Base-by-base conservation (phyloP, 768 basidiomycete species). In the Lentinus tigrinus region DNA sequence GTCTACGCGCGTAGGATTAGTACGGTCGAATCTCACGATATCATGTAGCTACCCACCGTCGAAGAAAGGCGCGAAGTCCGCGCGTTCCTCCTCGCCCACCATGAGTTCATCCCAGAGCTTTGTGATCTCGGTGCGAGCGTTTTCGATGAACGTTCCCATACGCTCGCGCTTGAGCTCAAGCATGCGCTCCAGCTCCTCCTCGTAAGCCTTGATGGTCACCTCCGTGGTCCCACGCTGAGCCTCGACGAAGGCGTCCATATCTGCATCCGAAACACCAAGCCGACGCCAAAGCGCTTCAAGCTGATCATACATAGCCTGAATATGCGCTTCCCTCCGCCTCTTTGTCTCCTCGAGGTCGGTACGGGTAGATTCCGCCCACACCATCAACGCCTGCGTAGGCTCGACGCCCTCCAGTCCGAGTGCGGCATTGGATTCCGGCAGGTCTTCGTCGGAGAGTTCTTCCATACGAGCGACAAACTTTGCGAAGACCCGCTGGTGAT, bases 171-270 rank as follows among this genome's bases (percentile, higher is more conserved):
- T 94, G 50, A 98, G 73, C 65, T 91, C 87, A 21, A 94, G 75
- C 89, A 98, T 95, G 53, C 95, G 81, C 60, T 91, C 91, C 44
- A 96, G 75, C 72, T 99, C 97, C 51, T 84, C 84, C 65, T 95
- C 90, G 65, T 99, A 99, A 67, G 90, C 88, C 62, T 75, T 78
- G 24, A 98, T 81, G 1, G 84, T 85, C 19, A 82, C 84, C 31
- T 88, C 85, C 2, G 90, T 92, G 65, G 86, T 89, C 3, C 96
- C 96, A 27, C 91, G 78, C 69, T 96, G 80, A 16, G 78, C 79
- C 58, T 98, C 93, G 0, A 98, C 89, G 67, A 99, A 99, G n/a
- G 81, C 84, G 65, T 98, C 93, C 84, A 95, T 93, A 44, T 88
- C 88, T 0, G 72, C 74, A 47, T 95, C 91, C 0, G 80, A 71